These are phyloP conservation scores for Parasitella parasitica DNA, from an alignment of 371 early-diverging fungal species.

Conservation along the genomic window DNA sequence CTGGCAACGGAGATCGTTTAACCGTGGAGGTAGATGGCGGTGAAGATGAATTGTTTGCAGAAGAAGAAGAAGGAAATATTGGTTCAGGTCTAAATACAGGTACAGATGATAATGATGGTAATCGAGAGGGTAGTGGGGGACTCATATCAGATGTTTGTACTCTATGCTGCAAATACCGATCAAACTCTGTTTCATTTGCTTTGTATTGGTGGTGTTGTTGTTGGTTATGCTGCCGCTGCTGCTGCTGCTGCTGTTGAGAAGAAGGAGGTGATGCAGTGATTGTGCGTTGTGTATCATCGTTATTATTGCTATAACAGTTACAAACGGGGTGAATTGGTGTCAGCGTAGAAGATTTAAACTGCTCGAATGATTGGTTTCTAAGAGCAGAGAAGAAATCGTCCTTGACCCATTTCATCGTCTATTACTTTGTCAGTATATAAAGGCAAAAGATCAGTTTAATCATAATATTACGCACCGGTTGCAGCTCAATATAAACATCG, in stretches of 20 bases:
- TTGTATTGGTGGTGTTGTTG: background rate
- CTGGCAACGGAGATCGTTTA: background rate
- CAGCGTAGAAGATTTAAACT: slow-evolving; percentile 21
- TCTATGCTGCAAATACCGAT: slow-evolving; percentile 24
- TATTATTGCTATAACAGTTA: slow-evolving; percentile 22
- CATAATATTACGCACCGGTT: slow-evolving; percentile 33
- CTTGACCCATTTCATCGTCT: slow-evolving; percentile 44
- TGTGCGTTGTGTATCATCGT: background rate
- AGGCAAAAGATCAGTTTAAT: too few species aligned
- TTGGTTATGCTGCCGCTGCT: slow-evolving; percentile 9
- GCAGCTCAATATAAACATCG: slow-evolving; percentile 30
- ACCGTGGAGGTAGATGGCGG: background rate
- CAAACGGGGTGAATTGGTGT: slow-evolving; percentile 23
- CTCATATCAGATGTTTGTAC: slow-evolving; percentile 11
- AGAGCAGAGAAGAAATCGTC: slow-evolving; percentile 45
- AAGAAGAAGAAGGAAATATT: slow-evolving; percentile 18
- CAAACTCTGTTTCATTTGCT: slow-evolving; percentile 29
- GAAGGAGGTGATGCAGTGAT: background rate
- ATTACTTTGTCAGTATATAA: too few species aligned
- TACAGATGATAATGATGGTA: slow-evolving; percentile 22
- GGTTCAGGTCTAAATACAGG: slow-evolving; percentile 41
- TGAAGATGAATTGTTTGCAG: background rate
- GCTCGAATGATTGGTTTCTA: slow-evolving; percentile 31
- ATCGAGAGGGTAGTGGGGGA: slow-evolving; percentile 23
- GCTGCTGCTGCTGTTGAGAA: background rate